Conservation (phyloP, 163 green algal genomes). For the Volvox carteri region DNA sequence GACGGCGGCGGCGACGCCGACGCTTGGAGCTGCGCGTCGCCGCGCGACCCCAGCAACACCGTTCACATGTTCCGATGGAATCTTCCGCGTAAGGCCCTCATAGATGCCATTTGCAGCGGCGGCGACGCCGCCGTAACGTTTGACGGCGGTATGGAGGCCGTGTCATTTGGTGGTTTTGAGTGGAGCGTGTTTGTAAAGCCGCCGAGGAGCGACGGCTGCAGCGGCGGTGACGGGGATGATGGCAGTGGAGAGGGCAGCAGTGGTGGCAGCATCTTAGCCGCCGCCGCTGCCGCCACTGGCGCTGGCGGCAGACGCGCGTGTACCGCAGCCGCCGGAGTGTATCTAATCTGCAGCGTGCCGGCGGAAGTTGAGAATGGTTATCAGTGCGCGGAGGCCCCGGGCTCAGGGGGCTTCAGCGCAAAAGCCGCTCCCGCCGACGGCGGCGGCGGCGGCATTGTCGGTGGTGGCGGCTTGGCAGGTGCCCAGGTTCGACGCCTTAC, state of each 20-base stretch:
- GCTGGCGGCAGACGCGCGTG: neutral
- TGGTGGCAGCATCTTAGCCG: neutral
- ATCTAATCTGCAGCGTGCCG: neutral
- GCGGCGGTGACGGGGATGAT: neutral
- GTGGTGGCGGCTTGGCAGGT: neutral
- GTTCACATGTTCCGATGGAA: neutral
- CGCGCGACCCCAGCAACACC: neutral
- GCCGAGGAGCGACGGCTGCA: neutral
- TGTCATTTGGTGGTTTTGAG: slow-evolving; percentile 9
- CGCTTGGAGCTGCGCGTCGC: neutral
- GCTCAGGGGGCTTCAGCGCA: neutral
- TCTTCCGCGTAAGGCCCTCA: neutral
- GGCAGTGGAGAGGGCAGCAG: neutral
- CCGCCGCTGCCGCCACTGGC: too few species aligned
- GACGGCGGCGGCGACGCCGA: neutral
- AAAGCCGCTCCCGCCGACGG: neutral
- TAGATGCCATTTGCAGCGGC: neutral
- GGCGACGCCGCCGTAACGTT: slow-evolving; percentile 6
- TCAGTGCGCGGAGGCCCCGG: neutral
- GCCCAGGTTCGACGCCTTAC: too few species aligned
- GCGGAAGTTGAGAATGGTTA: neutral
- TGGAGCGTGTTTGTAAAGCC: slow-evolving; percentile 28
- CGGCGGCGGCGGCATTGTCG: neutral
- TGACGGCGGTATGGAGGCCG: neutral
- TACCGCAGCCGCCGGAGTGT: neutral